Percentiles rank a stretch among this genome's conserved stretches.
phyloP scores from a whole-genome alignment of 805 yeast genomes.

The Kluyveromyces dobzhanskii region DNA sequence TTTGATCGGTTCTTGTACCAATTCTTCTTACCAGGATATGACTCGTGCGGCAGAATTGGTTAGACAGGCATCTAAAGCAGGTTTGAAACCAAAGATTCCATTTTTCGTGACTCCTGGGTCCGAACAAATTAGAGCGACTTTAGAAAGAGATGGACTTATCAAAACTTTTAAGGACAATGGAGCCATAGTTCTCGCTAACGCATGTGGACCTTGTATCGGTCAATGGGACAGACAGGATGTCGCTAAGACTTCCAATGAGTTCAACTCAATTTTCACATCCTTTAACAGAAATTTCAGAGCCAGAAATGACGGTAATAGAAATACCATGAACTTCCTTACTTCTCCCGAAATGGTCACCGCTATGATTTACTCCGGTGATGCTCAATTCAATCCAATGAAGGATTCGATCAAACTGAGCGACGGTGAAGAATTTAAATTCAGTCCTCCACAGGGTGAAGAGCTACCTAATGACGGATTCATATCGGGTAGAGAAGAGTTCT shows the following conservation, averaged over 20 bases:
- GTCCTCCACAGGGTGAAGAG: conserved; percentile 77
- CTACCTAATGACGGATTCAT: conserved; percentile 74
- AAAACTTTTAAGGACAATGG: conserved; percentile 77
- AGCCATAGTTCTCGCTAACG: conserved; percentile 89
- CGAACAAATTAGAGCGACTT: conserved; percentile 95
- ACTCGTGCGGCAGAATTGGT: conserved; percentile 89
- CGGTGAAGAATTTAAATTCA: conserved; percentile 70
- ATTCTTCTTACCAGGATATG: conserved; percentile 98
- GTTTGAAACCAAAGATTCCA: conserved; percentile 83
- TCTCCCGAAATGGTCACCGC: conserved; percentile 98
- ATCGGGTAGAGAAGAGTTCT: conserved; percentile 64
- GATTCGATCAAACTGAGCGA: conserved; percentile 67
- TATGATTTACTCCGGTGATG: conserved; percentile 89
- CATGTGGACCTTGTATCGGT: conserved; percentile 99
- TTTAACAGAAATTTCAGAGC: conserved; percentile 97
- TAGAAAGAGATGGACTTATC: conserved; percentile 89
- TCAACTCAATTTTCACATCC: conserved; percentile 89
- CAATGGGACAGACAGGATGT: conserved; percentile 96
- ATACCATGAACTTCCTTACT: conserved; percentile 95
- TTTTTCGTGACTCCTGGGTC: conserved; percentile 97
- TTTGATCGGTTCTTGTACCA: conserved; percentile 95
- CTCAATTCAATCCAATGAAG: conserved; percentile 83
- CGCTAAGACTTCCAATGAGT: conserved; percentile 50
- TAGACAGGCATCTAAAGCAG: conserved; percentile 76
- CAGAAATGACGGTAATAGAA: conserved; percentile 97